These are phyloP conservation scores for Yamadazyma diospyri DNA, from an alignment of 1,139 yeast genomes.

Conservation along the genomic window DNA sequence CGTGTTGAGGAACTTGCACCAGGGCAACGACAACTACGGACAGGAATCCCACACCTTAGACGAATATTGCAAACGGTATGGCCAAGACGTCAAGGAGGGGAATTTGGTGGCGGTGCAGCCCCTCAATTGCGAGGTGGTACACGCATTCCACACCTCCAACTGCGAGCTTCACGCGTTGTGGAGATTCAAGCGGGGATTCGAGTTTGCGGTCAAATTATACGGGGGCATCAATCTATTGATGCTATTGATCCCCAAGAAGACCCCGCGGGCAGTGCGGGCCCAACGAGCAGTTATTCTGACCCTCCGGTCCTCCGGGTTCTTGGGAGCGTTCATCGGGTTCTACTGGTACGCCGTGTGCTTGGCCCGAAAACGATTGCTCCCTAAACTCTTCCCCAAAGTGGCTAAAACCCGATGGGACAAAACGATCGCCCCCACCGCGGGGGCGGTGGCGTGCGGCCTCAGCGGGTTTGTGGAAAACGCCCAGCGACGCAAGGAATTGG, in stretches of 20 bases:
- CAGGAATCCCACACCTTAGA: conserved; percentile 20
- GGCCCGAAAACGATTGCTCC: conserved; percentile 28
- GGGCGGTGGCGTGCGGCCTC: conserved; percentile 32
- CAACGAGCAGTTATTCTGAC: conserved; percentile 23
- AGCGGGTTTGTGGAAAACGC: conserved; percentile 32
- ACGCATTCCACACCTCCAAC: conserved; percentile 29
- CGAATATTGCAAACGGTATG: conserved; percentile 25
- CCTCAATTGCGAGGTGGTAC: conserved; percentile 28
- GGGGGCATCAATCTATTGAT: conserved; percentile 30
- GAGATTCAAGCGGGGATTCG: conserved; percentile 34
- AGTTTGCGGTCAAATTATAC: conserved; percentile 31
- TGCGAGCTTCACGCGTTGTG: conserved; percentile 39
- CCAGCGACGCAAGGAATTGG: conserved; percentile 37
- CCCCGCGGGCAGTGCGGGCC: conserved; percentile 18
- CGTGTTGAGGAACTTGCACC: conserved; percentile 21
- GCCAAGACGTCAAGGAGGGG: conserved; percentile 23
- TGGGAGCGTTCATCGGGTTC: conserved; percentile 31
- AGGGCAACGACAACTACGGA: conserved; percentile 26
- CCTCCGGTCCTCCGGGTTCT: conserved; percentile 29
- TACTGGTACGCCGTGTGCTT: conserved; percentile 40
- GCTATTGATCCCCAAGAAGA: conserved; percentile 27
- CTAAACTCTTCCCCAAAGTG: conserved; percentile 26
- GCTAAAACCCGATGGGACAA: conserved; percentile 28
- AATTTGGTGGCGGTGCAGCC: conserved; percentile 21
- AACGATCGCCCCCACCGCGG: conserved; percentile 28